Evolutionary conservation across 306 rosid species (phyloP), one percentile per base, ranked within the genome.

Genomic region (Argentina anserina): DNA sequence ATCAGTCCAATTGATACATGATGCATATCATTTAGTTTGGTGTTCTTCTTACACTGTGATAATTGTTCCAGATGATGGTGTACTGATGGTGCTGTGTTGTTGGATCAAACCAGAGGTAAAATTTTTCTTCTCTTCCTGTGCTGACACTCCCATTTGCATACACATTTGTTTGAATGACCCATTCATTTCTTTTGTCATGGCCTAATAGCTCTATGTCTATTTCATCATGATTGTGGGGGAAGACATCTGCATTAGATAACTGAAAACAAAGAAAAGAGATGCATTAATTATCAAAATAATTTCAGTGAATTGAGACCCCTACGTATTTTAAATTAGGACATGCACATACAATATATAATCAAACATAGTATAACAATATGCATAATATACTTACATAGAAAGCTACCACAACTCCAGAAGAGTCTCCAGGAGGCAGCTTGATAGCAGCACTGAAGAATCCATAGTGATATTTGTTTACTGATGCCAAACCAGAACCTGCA

Each of bases 381-480:
- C 53, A 66, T 39, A n/a, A 25, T 25, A 29, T 70, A 70, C 97
- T 86, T 86, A 94, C 98, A 76, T 94, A 94, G 74, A 94, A 94
- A 34, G 98, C 92, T 62, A 91, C 96, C 14, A 94, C 98, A 75
- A 94, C 96, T 58, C 98, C 98, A 59, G 98, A 81, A 63, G 98
- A 81, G 65, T 88, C 82, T 64, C 97, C 96, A 21, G 96, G 71
- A 4, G 98, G 98, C 28, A 94, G 87, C 82, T 94, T 94, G 68
- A 94, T 88, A 37, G 97, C 89, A 59, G 97, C 97, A 83, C 95
- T 94, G 86, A 94, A 94, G 90, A 94, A 94, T 83, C 98, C 97
- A 65, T 89, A 91, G 58, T 79, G 79, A 80, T 81, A 91, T 67
- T 78, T 85, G 65, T 64, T 75, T 47, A 80, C 69, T 0, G 98